phyloP scores from a whole-genome alignment of 306 rosid species.

The Dalbergia oliveri region DNA sequence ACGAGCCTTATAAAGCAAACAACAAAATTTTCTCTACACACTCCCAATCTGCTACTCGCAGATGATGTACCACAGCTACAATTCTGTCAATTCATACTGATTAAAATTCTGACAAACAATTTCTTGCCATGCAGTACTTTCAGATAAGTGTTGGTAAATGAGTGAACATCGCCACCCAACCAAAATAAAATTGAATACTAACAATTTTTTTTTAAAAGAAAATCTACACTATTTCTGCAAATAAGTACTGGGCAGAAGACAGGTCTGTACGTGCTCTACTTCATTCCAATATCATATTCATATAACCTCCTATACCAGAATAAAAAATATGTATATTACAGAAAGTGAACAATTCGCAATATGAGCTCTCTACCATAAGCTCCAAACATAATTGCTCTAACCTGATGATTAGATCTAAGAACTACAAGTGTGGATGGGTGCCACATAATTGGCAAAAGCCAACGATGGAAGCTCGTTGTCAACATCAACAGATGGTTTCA shows the following conservation, averaged over 20 bases:
- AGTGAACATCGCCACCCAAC: too few relatives aligned
- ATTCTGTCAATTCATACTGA: too few relatives aligned
- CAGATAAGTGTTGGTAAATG: too few relatives aligned
- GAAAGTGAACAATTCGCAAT: constrained; percentile 20
- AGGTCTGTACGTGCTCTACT: background rate
- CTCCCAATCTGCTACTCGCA: too few relatives aligned
- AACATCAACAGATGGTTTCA: constrained; percentile 57
- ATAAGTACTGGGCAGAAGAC: background rate
- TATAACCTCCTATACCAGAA: background rate
- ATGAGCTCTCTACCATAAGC: constrained; percentile 40
- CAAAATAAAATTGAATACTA: too few relatives aligned
- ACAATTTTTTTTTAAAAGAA: too few relatives aligned
- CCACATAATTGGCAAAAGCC: constrained; percentile 41
- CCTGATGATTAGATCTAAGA: constrained; percentile 29
- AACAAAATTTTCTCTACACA: too few relatives aligned
- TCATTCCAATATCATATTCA: background rate
- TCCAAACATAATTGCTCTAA: constrained; percentile 22
- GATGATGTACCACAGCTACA: too few relatives aligned
- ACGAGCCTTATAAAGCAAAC: too few relatives aligned
- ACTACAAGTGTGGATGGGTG: constrained; percentile 31
- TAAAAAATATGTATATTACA: background rate
- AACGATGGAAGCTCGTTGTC: background rate
- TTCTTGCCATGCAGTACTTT: too few relatives aligned
- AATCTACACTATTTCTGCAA: too few relatives aligned
- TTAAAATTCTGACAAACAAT: too few relatives aligned